These are phyloP conservation scores for Nitzschia putrida DNA, from an alignment of 108 stramenopile genomes.

Conservation along the genomic window DNA sequence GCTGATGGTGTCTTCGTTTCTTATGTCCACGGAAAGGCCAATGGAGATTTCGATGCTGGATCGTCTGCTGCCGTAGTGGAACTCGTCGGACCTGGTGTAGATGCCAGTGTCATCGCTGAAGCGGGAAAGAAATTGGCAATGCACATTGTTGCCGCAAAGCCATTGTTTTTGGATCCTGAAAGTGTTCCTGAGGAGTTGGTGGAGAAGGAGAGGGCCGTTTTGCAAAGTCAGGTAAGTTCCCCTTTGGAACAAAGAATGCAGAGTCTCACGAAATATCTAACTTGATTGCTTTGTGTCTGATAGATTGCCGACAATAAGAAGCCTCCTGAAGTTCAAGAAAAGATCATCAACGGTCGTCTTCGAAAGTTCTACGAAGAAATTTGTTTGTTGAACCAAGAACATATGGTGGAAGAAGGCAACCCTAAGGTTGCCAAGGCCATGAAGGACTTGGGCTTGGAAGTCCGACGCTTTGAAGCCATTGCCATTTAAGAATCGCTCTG, in stretches of 20 bases:
- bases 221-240: constrained; percentile 55
- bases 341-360: constrained; percentile 72
- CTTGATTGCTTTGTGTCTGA: not conserved
- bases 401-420: constrained; percentile 78
- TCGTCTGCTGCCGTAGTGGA: constrained; percentile 71
- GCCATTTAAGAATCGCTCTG: not conserved
- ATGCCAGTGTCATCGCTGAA: constrained; percentile 35
- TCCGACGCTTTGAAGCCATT: constrained; percentile 15
- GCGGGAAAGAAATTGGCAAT: constrained; percentile 89
- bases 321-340: constrained; percentile 76
- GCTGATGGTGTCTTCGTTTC: constrained; percentile 56
- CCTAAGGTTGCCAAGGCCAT: constrained; percentile 55
- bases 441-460: constrained; percentile 25
- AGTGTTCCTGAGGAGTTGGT: constrained; percentile 63
- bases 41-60: constrained; percentile 50
- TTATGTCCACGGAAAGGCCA: constrained; percentile 72
- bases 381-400: constrained; percentile 76
- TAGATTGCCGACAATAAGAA: constrained; percentile 61
- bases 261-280: not conserved
- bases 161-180: constrained; percentile 64
- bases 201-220: constrained; percentile 67
- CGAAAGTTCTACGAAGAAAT: constrained; percentile 71
- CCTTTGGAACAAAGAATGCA: not conserved
- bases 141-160: constrained; percentile 93
- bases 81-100: constrained; percentile 28